Percentiles rank a stretch among this genome's conserved stretches.
phyloP scores from a whole-genome alignment of 345 rosid species.

The Gossypium longicalyx region DNA sequence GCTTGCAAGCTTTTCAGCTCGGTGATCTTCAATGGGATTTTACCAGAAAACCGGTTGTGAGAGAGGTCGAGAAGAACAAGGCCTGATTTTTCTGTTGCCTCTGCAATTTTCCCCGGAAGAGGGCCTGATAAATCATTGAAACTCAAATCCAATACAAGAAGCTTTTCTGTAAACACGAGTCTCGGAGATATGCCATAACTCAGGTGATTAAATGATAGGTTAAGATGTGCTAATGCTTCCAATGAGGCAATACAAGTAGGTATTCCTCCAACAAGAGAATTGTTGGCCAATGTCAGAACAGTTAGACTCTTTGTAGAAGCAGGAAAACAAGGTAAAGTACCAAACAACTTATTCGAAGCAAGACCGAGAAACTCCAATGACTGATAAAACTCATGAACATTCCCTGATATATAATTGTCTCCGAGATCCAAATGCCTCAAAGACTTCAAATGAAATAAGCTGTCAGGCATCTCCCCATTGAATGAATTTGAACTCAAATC shows the following conservation, averaged over 20 bases:
- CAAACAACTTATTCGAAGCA: slow-evolving; percentile 61
- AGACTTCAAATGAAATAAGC: slow-evolving; percentile 46
- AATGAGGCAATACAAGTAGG: slow-evolving; percentile 83
- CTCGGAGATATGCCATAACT: slow-evolving; percentile 64
- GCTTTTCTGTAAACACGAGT: slow-evolving; percentile 64
- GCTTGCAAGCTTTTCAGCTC: slow-evolving; percentile 80
- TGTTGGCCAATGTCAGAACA: slow-evolving; percentile 55
- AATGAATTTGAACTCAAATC: slow-evolving; percentile 73
- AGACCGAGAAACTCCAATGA: slow-evolving; percentile 58
- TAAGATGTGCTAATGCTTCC: slow-evolving; percentile 46
- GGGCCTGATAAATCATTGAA: slow-evolving; percentile 66
- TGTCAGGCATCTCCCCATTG: slow-evolving; percentile 56
- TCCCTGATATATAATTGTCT: slow-evolving; percentile 56
- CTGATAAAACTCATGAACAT: slow-evolving; percentile 58
- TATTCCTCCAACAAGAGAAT: slow-evolving; percentile 74
- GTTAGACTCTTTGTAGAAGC: slow-evolving; percentile 48
- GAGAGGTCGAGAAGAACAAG: slow-evolving; percentile 80
- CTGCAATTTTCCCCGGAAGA: slow-evolving; percentile 58
- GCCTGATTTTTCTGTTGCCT: slow-evolving; percentile 65
- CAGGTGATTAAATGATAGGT: slow-evolving; percentile 64
- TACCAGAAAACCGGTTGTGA: slow-evolving; percentile 67
- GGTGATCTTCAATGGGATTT: slow-evolving; percentile 62
- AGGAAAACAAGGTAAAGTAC: slow-evolving; percentile 82
- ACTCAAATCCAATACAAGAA: slow-evolving; percentile 76
- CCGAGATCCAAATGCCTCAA: slow-evolving; percentile 60